Evolutionary conservation across 352 stramenopile genomes (phyloP), one percentile per base, ranked within the genome.

Genomic region (Pythium rhizo-oryzae): DNA sequence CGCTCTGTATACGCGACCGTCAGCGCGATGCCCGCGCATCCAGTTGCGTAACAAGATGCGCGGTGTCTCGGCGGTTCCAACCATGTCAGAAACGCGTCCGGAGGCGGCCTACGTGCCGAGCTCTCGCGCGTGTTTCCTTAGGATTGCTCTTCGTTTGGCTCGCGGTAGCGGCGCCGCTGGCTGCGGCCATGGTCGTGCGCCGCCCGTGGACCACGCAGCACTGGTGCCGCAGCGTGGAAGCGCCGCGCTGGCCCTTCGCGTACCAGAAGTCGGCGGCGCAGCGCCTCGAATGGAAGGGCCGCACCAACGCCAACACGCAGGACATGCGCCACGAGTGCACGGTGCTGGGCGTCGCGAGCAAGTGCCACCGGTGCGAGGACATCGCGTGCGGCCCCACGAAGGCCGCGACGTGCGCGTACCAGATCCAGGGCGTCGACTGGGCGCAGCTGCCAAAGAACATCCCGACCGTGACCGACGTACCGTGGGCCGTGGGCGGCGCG

Each of bases 291-390:
- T 91, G 78, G 67, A 96, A 98, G 51, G 92, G 92, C 37, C 80
- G 94, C 37, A 79, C 77, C 39, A 97, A 97, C 46, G 77, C 79
- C 0, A 98, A 97, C 67, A 55, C 68, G 21, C 94, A 99, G 74
- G 92, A 99, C 76, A 82, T 98, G 63, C 82, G 96, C n/a, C 94
- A 99, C 68, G 58, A 78, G 62, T 99, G 96, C 74, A 70, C 81
- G 11, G 80, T 87, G 11, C 88, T 89, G 8, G 96, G 96, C 33
- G 92, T 97, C 8, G 78, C 90, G 59, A 97, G 82, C 73, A 98
- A 99, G 75, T 99, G 96, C 71, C 94, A 98, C 61, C 76, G 93
- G 33, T 99, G 97, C 65, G 81, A 96, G 51, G 75, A 95, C 30
- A 96, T 98, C 58, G 75, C 65, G 5, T 98, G 96, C 67, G 86